A percentile compares a stretch with the other conserved stretches of the same genome.
These are phyloP conservation scores for Auricularia cornea DNA, from an alignment of 768 basidiomycete genomes.

Conservation along the genomic window DNA sequence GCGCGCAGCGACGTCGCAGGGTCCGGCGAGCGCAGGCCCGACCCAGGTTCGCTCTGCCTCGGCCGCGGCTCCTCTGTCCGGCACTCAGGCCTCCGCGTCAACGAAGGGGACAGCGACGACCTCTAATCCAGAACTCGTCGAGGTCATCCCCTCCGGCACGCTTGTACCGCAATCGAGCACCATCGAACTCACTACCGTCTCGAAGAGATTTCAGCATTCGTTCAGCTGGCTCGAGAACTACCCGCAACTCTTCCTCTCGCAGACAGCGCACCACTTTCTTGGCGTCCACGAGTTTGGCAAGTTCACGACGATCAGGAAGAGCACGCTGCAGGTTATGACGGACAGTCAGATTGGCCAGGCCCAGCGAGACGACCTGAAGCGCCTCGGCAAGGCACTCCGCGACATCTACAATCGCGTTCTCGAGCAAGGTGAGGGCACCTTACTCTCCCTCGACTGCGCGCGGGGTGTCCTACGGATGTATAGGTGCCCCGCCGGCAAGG, in stretches of 20 bases:
- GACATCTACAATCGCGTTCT: slow-evolving; percentile 41
- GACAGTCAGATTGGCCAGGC: slow-evolving; percentile 15
- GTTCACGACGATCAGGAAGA: slow-evolving; percentile 27
- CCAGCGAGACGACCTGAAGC: slow-evolving; percentile 23
- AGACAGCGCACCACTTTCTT: slow-evolving; percentile 35
- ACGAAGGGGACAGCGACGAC: neutral
- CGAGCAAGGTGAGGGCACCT: slow-evolving; percentile 42
- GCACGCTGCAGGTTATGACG: slow-evolving; percentile 14
- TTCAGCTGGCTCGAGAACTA: slow-evolving; percentile 53
- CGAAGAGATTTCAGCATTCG: slow-evolving; percentile 21
- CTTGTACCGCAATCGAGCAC: slow-evolving; percentile 35
- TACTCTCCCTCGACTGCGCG: slow-evolving; percentile 48
- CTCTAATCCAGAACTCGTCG: slow-evolving; percentile 5
- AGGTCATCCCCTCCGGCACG: slow-evolving; percentile 14
- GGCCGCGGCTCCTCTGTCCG: neutral
- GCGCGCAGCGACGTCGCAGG: neutral
- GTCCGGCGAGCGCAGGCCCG: neutral
- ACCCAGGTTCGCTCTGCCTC: too few species aligned
- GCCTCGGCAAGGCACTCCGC: slow-evolving; percentile 19
- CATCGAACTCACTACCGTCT: slow-evolving; percentile 41
- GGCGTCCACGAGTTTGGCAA: slow-evolving; percentile 23
- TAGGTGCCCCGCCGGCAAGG: neutral
- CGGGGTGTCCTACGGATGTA: slow-evolving; percentile 11
- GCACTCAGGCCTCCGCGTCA: neutral
- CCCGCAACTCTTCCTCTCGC: slow-evolving; percentile 62